Evolutionary conservation across 2,329 filamentous ascomycete genomes (phyloP), one percentile per base, ranked within the genome.

Genomic region (Xylaria sp.): DNA sequence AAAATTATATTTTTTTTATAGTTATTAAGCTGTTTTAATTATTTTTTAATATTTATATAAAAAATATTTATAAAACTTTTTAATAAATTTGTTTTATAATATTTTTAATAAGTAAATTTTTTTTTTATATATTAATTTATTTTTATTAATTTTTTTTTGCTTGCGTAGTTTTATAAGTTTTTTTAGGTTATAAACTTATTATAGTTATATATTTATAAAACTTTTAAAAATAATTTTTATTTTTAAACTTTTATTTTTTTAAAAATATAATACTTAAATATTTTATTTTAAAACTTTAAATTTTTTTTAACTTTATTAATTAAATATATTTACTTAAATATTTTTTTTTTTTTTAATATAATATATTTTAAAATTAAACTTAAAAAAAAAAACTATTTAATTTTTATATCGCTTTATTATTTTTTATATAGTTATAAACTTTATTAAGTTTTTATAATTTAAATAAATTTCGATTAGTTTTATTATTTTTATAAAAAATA

Each of bases 1-100:
- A 52, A 50, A 62, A 15, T 50, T 50, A 50, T 62, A 52, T 34
- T 62, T 34, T 32, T 50, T 62, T 50, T 62, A 6, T 52, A 50
- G 6, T 48, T 9, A 6, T 48, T 48, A 6, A 4, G 7, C 18
- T 23, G 20, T 48, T 48, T 48, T 48, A 2, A 6, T 20, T 48
- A 46, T 34, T 25, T 3, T 25, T 25, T 25, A 25, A 25, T 25
- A 3, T 25, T 25, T 25, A 3, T 25, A 25, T 25, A 25, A 25
- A 2, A 25, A 25, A 3, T 25, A 3, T 3, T 25, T 25, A 25
- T 25, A 25, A 25, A 25, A 25, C 3, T 50, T 23, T 39, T 56
- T 56, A 56, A 50, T 50, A 37, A 37, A 39, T n/a, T 39, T 62
- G 2, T 50, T 32, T 37, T 62, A 52, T 39, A 62, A 12, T 1